Evolutionary conservation across 106 monocot genomes (phyloP), one percentile per base, ranked within the genome.

Genomic region (Apostasia ramifera): DNA sequence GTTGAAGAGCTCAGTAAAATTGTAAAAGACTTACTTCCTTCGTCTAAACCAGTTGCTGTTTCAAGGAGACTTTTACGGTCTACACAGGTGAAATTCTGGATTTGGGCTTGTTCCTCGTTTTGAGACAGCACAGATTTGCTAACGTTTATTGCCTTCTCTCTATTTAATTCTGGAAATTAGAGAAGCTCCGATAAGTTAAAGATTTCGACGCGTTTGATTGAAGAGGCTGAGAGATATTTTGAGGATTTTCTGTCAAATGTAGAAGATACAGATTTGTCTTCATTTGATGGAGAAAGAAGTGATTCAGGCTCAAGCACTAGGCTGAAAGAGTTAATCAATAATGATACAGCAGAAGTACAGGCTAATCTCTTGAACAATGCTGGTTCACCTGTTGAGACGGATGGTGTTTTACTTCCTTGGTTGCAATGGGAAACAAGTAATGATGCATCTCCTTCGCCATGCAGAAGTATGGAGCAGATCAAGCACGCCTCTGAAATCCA

Each of bases 231-330:
- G 56, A 90, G 74, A 76, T 99, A 88, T 66, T 85, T 99, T 49
- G 87, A 90, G 63, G 93, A 90, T 81, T 99, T 99, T 63, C 80
- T 99, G 38, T 90, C 83, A 61, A 99, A 90, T 82, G 84, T 98
- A 54, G 97, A 99, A 72, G 93, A 99, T 50, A 99, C 98, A 50
- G 98, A 93, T 75, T 68, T 93, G 52, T 98, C 98, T 8, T 98
- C 98, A 41, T 98, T 85, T 77, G 98, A 98, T 74, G 97, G 84
- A 57, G 98, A 98, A 73, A 93, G 72, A 79, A 93, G 98, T 58
- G 98, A 98, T 56, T 71, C 85, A 49, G 86, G 89, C 73, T 95
- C 95, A 53, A 59, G 58, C 45, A 44, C n/a, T 57, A 89, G 80
- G 69, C 59, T 60, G 53, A 74, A 55, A 65, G 64, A 45, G 8